These are phyloP conservation scores for Blastobotrys muscicola DNA, from an alignment of 805 yeast genomes.

Conservation along the genomic window DNA sequence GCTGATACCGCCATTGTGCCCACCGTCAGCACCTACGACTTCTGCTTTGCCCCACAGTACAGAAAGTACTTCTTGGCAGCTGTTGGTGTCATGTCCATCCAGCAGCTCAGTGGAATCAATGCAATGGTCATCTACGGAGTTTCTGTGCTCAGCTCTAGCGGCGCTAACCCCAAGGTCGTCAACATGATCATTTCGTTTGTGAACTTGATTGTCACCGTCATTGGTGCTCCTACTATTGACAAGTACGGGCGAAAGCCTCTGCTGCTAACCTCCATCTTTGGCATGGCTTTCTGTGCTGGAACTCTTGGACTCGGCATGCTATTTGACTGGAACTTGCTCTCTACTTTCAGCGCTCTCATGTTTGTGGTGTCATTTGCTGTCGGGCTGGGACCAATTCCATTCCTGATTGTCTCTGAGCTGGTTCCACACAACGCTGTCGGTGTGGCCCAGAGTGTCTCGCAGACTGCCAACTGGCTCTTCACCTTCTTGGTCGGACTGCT, in stretches of 20 bases:
- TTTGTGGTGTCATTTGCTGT: conserved; percentile 82
- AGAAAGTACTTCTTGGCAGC: conserved; percentile 54
- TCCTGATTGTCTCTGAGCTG: conserved; percentile 79
- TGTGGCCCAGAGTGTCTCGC: conserved; percentile 87
- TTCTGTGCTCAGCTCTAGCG: conserved; percentile 56
- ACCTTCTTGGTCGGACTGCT: conserved; percentile 66
- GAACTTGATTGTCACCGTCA: conserved; percentile 65
- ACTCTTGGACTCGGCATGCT: conserved; percentile 58
- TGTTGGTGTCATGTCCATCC: conserved; percentile 66
- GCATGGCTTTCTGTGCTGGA: conserved; percentile 60
- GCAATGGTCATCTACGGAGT: conserved; percentile 92
- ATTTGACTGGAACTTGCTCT: conserved; percentile 4
- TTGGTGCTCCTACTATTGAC: conserved; percentile 71
- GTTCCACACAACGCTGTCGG: conserved; percentile 73
- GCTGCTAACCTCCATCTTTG: conserved; percentile 50
- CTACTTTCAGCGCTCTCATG: conserved; percentile 46
- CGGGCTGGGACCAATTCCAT: conserved; percentile 95
- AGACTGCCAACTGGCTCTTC: conserved; percentile 83
- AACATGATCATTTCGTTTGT: conserved; percentile 69
- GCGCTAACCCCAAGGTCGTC: conserved; percentile 66
- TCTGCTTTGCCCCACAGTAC: conserved; percentile 44
- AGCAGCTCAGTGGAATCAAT: conserved; percentile 90
- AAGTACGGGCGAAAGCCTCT: conserved; percentile 65
- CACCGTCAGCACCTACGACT: conserved; percentile 25
- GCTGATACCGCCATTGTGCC: background rate